Base-by-base conservation (phyloP, 2,329 filamentous ascomycete genomes). In the Fusarium redolens region DNA sequence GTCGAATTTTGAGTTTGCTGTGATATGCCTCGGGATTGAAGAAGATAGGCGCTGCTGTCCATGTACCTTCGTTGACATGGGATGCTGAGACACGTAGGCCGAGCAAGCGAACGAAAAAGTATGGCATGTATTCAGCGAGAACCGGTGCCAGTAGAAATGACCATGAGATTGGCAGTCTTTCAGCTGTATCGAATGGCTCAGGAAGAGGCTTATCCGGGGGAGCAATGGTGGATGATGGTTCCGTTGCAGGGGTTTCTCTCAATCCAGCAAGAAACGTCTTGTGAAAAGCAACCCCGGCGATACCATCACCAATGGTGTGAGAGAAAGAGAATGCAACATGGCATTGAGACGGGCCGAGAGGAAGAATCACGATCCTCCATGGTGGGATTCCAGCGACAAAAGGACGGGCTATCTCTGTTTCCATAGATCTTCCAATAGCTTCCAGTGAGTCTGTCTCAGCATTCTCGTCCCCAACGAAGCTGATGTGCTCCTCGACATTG, bases 111-210 rank as follows among this genome's bases (percentile, higher is more conserved):
- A 62, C 64, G 4, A 78, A 11, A 22, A 73, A 68, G 8, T 60
- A 69, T 6, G 77, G 77, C 25, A 77, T 25, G 8, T 69, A 56
- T 1, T 60, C n/a, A 0, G 74, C 66, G 1, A 77, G 28, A 11
- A 78, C 22, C 1, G 77, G 77, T 0, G 56, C 61, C 3, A 78
- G 25, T 3, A 78, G 68, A 28, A 70, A 78, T 2, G 65, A 66
- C 77, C 76, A 78, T 0, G 76, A 78, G 17, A 78, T 75, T 0
- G 69, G 48, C 1, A 78, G 66, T 20, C 77, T 63, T 40, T 78
- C 69, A 0, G 71, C 57, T 1, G 72, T 78, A 33, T 78, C 77
- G 25, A 78, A 76, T 0, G 77, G 72, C 5, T 59, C 60, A 3
- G 76, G 50, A 0, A 78, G 45, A 12, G 52, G 55, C 0, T 47